Base-by-base conservation (phyloP, 495 filamentous ascomycete genomes). In the Neurospora africana region DNA sequence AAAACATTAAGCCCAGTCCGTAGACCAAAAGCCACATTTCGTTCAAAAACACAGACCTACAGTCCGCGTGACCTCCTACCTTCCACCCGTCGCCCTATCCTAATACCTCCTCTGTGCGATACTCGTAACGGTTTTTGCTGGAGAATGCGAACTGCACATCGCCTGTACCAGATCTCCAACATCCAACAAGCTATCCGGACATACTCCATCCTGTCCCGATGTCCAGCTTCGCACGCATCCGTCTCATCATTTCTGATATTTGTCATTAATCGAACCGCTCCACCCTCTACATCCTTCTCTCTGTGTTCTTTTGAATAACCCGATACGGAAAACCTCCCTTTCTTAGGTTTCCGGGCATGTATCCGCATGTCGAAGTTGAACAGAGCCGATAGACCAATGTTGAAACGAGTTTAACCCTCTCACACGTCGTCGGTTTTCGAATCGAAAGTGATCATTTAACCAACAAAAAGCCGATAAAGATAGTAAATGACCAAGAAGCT, bases 401-500 rank as follows among this genome's bases (percentile, higher is more conserved):
- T 11, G 17, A 7, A 8, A 19, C 40, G 40, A 43, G 5, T 15
- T 41, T 8, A 44, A 19, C 19, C 43, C 19, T n/a, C 43, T 44
- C 43, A 21, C n/a, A 44, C 19, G 43, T 21, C n/a, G n/a, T 7
- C 11, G 19, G 3, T 10, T 21, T 44, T 10, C 41, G 19, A 44
- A 44, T 17, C 44, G n/a, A 58, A 30, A 27, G 11, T 6, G 5
- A 30, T 30, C 13, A 33, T 33, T 19, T 65, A 65, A 65, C 53
- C 53, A 9, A 65, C 13, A 44, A 72, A 72, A 35, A 72, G 4
- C 27, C 53, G 53, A 9, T 65, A 65, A 33, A 92, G 79, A 75
- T 93, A 91, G 77, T 91, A 99, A 67, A 97, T 73, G 70, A 92
- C 80, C 40, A 98, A 73, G 19, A 95, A 89, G 11, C 82, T 82